These are phyloP conservation scores for Triticum turgidum DNA, from an alignment of 176 grass and related monocot species.

Conservation along the genomic window DNA sequence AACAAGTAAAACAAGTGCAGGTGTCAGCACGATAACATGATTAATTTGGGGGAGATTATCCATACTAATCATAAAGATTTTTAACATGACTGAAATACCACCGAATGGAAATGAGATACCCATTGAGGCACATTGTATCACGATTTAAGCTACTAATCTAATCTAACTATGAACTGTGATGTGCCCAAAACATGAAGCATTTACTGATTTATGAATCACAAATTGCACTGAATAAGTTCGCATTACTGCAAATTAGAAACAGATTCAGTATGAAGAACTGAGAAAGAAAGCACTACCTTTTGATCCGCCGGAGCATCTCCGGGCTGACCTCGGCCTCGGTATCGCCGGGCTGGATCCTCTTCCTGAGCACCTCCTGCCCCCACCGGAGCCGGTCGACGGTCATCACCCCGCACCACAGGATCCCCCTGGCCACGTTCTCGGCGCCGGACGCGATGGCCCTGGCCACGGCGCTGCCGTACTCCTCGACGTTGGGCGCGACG, in stretches of 20 bases:
- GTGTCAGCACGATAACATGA: background rate
- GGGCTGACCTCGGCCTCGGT: conserved; percentile 55
- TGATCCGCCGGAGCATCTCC: conserved; percentile 69
- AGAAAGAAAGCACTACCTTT: conserved; percentile 32
- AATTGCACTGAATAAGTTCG: background rate
- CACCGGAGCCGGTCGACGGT: conserved; percentile 67
- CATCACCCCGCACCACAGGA: conserved; percentile 79
- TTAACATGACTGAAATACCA: background rate
- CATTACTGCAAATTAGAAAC: background rate
- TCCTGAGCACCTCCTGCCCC: conserved; percentile 74
- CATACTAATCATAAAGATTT: background rate
- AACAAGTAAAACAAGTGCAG: background rate
- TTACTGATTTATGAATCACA: background rate
- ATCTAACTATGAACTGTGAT: background rate
- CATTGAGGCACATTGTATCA: background rate
- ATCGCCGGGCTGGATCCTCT: conserved; percentile 52
- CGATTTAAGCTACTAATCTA: background rate
- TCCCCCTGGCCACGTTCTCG: conserved; percentile 57
- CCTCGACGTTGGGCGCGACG: conserved; percentile 82
- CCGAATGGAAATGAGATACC: background rate
- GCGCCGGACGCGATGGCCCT: conserved; percentile 62
- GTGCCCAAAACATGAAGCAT: conserved; percentile 2
- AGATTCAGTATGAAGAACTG: background rate
- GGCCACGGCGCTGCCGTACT: conserved; percentile 61
- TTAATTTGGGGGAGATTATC: background rate